Evolutionary conservation across 2,329 filamentous ascomycete genomes (phyloP).

Genomic region (Fusarium sarcochroum): DNA sequence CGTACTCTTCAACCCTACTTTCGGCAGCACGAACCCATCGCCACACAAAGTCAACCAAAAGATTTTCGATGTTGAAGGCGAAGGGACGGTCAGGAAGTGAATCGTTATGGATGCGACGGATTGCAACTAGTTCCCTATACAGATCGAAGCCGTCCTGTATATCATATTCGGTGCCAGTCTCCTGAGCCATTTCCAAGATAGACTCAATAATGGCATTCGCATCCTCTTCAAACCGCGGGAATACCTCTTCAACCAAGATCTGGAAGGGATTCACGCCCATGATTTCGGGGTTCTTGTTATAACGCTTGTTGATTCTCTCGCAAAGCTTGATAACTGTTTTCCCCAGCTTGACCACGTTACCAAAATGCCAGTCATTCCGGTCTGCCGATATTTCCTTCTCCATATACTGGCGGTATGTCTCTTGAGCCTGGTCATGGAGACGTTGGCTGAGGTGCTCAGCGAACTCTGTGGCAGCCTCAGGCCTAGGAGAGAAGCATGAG

Average conservation of each 20-base stretch:
- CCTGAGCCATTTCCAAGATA: slow-evolving; percentile 81
- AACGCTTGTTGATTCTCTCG: slow-evolving; percentile 92
- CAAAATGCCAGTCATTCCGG: slow-evolving; percentile 89
- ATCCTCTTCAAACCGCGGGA: slow-evolving; percentile 92
- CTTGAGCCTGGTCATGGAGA: slow-evolving; percentile 79
- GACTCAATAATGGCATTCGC: slow-evolving; percentile 86
- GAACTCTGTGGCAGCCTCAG: slow-evolving; percentile 80
- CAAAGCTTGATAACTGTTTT: slow-evolving; percentile 88
- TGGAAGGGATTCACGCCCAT: slow-evolving; percentile 78
- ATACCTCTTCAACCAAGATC: slow-evolving; percentile 84
- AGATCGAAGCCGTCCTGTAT: slow-evolving; percentile 95
- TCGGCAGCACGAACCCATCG: slow-evolving; percentile 91
- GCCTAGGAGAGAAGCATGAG: slow-evolving; percentile 77
- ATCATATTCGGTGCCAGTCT: slow-evolving; percentile 80
- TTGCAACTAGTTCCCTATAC: slow-evolving; percentile 88
- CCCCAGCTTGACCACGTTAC: slow-evolving; percentile 89
- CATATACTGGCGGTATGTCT: slow-evolving; percentile 85
- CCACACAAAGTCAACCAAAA: slow-evolving; percentile 95
- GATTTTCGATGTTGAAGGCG: slow-evolving; percentile 86
- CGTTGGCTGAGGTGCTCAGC: slow-evolving; percentile 78
- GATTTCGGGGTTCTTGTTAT: slow-evolving; percentile 87
- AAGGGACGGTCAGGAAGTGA: slow-evolving; percentile 82
- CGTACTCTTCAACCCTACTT: slow-evolving; percentile 82
- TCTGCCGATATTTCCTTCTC: slow-evolving; percentile 84
- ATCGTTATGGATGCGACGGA: slow-evolving; percentile 83